A percentile compares a stretch with the other conserved stretches of the same genome.
phyloP scores from a whole-genome alignment of 352 stramenopile genomes.

The Globisporangium irregulare region DNA sequence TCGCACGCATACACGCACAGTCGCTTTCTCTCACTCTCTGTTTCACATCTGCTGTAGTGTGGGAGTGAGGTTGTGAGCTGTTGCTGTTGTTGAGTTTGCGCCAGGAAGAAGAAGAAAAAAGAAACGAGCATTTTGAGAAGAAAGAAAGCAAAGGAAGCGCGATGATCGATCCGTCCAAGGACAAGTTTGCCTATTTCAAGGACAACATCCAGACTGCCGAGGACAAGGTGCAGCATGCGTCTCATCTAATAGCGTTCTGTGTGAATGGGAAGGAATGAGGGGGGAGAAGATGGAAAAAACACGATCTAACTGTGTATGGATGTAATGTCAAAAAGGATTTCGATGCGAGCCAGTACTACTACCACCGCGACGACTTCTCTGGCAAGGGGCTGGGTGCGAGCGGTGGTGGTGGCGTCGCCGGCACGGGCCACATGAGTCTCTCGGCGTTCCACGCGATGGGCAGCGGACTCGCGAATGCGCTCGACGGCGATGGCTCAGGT shows the following conservation, averaged over 20 bases:
- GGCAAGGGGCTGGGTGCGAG: constrained; percentile 31
- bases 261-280: background rate
- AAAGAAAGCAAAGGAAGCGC: background rate
- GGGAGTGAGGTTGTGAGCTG: background rate
- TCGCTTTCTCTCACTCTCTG: background rate
- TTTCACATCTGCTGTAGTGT: background rate
- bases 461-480: constrained; percentile 23
- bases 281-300: background rate
- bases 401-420: constrained; percentile 23
- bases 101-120: background rate
- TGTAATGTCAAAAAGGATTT: constrained; percentile 49
- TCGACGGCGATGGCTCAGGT: constrained; percentile 28
- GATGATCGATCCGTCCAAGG: constrained; percentile 87
- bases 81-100: constrained; percentile 3
- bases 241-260: background rate
- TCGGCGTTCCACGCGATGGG: constrained; percentile 56
- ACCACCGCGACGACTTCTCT: constrained; percentile 75
- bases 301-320: background rate
- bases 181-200: constrained; percentile 90
- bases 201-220: constrained; percentile 88
- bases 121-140: background rate
- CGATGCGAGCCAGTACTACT: constrained; percentile 87
- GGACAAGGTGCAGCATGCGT: constrained; percentile 55
- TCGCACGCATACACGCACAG: background rate
- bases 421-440: constrained; percentile 33